Evolutionary conservation across 768 basidiomycete genomes (phyloP), one percentile per base, ranked within the genome.

Genomic region (Boletus barrowsii): DNA sequence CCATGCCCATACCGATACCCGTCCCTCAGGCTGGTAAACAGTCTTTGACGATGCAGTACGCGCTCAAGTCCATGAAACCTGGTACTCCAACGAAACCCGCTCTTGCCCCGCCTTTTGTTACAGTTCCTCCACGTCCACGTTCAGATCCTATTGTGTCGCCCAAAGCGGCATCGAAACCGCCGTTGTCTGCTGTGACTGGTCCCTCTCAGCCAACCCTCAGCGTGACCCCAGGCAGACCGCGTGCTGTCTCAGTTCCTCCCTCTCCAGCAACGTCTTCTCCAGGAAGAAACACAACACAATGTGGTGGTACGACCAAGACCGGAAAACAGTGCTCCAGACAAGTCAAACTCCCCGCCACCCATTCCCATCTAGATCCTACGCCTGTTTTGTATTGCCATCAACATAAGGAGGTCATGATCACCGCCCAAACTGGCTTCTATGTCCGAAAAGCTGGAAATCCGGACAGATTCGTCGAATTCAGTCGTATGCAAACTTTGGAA

Each of bases 281-380:
- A 15, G 57, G 54, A 35, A 65, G 30, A 29, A 51, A 48, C 39
- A 62, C 55, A 6, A 29, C 43, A n/a, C 87, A 82, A 61, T 92
- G 90, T 62, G 75, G 75, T 54, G 87, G 82, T 5, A 71, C 77
- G 36, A 91, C 87, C n/a, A 83, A 82, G 63, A 73, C 79, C 14
- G 85, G 82, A 10, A 80, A 78, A 58, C 81, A 71, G 35, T 93
- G 90, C 60, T 76, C 72, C 37, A 80, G 87, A 51, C 74, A 70
- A 55, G 79, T 89, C 36, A 86, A 83, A 59, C 60, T 73, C 13
- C 72, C 74, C 22, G 56, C 59, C 37, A 63, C 59, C 10, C 64
- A 69, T 55, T 50, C 55, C 14, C 41, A 22, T 54, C 45, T 70
- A 22, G 62, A 71, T 22, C 70, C 69, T 3, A 61, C 41, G 5